Evolutionary conservation across 1,284 basidiomycete genomes (phyloP).

Genomic region (Ceratobasidium sp.): DNA sequence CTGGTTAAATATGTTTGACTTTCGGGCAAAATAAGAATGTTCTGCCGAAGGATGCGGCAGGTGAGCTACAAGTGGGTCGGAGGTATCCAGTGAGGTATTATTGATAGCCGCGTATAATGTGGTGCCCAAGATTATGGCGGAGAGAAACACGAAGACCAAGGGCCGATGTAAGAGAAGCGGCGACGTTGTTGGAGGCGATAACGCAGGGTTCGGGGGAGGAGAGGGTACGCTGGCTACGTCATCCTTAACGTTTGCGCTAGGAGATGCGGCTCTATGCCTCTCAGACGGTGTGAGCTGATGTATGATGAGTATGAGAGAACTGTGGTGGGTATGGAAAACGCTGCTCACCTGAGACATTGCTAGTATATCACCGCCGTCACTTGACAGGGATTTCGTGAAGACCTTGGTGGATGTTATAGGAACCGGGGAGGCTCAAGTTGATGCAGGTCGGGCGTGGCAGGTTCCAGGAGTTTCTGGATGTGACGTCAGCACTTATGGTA

Average conservation of each 20-base stretch:
- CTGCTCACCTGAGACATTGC: slow-evolving; percentile 29
- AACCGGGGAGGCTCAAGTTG: background rate
- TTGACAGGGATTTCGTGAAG: background rate
- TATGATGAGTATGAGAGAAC: background rate
- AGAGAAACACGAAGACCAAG: slow-evolving; percentile 53
- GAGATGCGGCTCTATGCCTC: slow-evolving; percentile 10
- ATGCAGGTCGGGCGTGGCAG: background rate
- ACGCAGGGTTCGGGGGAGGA: slow-evolving; percentile 11
- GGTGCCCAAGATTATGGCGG: slow-evolving; percentile 64
- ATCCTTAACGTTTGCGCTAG: background rate
- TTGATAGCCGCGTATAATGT: slow-evolving; percentile 69
- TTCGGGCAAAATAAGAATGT: slow-evolving; percentile 85
- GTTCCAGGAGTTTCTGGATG: background rate
- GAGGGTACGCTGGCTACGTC: background rate
- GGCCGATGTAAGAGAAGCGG: slow-evolving; percentile 41
- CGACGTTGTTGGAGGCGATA: slow-evolving; percentile 13
- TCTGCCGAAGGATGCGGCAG: slow-evolving; percentile 75
- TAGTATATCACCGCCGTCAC: background rate
- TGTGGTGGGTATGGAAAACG: background rate
- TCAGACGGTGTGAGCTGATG: background rate
- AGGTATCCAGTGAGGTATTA: slow-evolving; percentile 75
- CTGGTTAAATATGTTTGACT: slow-evolving; percentile 86
- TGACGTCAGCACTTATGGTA: slow-evolving; percentile 6
- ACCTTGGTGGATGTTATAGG: too few species aligned
- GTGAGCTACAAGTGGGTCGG: slow-evolving; percentile 73